Conservation (phyloP, 176 grass and related monocot species). For the Musa schizocarpa region DNA sequence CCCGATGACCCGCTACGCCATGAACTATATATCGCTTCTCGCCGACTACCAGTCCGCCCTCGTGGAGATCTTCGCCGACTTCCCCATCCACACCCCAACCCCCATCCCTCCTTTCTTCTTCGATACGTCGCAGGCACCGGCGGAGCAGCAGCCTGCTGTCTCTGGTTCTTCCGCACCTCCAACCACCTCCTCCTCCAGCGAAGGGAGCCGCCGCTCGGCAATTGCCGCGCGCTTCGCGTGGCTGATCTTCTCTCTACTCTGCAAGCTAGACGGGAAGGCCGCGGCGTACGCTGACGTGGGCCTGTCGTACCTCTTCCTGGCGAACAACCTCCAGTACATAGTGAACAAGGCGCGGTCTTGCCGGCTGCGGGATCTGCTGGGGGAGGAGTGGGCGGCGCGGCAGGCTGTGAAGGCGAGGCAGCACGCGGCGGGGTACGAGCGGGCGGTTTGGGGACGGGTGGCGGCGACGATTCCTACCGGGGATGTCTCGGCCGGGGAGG, state of each 20-base stretch:
- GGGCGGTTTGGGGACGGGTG: neutral
- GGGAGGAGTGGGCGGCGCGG: constrained; percentile 7
- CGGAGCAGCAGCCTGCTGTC: neutral
- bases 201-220: neutral
- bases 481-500: neutral
- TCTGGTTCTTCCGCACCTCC: neutral
- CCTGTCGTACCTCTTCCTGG: constrained; percentile 55
- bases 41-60: constrained; percentile 42
- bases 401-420: constrained; percentile 2
- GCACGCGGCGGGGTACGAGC: neutral
- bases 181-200: neutral
- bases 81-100: neutral
- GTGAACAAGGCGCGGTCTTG: constrained; percentile 31
- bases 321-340: constrained; percentile 67
- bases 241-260: constrained; percentile 29
- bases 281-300: constrained; percentile 30
- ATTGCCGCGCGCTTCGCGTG: constrained; percentile 13
- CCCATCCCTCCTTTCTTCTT: neutral
- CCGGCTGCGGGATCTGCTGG: neutral
- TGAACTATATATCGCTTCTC: constrained; percentile 54
- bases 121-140: neutral
- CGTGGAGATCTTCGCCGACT: constrained; percentile 19
- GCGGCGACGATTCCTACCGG: neutral
- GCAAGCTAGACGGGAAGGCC: constrained; percentile 60
- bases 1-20: constrained; percentile 18